These are phyloP conservation scores for Torulaspora quercuum DNA, from an alignment of 805 yeast species.

Conservation along the genomic window DNA sequence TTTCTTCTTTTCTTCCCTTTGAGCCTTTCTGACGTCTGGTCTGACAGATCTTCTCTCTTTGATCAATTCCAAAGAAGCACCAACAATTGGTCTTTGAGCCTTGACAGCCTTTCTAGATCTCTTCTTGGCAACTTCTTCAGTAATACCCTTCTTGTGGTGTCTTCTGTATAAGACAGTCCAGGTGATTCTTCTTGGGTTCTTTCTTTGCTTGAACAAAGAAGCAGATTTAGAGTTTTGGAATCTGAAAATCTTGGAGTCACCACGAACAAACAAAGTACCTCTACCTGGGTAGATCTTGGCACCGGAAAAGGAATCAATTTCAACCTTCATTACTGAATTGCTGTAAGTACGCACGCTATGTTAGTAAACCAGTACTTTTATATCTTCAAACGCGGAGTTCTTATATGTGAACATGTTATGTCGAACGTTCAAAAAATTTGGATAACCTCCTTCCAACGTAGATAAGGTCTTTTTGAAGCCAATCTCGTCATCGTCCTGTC, in stretches of 20 bases:
- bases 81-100: slow-evolving; percentile 98
- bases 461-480: too few species aligned
- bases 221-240: slow-evolving; percentile 97
- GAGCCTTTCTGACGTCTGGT: slow-evolving; percentile 97
- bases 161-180: slow-evolving; percentile 99
- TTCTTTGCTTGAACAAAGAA: slow-evolving; percentile 98
- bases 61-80: slow-evolving; percentile 98
- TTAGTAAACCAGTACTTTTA: slow-evolving; percentile 1
- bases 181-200: slow-evolving; percentile 99
- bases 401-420: too few species aligned
- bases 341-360: slow-evolving; percentile 2
- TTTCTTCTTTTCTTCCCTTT: slow-evolving; percentile 85
- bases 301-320: slow-evolving; percentile 99
- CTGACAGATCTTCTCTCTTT: slow-evolving; percentile 94
- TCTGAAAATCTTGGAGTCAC: slow-evolving; percentile 99
- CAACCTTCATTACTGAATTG: slow-evolving; percentile 82
- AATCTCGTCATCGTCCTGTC: too few species aligned
- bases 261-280: slow-evolving; percentile 98
- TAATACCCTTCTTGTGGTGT: slow-evolving; percentile 99
- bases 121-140: slow-evolving; percentile 97
- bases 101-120: slow-evolving; percentile 96
- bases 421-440: too few species aligned
- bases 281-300: slow-evolving; percentile 99
- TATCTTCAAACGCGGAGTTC: too few species aligned
- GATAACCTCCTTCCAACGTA: too few species aligned